Conservation (phyloP, 331 rosid genomes). For the Telfairia occidentalis region DNA sequence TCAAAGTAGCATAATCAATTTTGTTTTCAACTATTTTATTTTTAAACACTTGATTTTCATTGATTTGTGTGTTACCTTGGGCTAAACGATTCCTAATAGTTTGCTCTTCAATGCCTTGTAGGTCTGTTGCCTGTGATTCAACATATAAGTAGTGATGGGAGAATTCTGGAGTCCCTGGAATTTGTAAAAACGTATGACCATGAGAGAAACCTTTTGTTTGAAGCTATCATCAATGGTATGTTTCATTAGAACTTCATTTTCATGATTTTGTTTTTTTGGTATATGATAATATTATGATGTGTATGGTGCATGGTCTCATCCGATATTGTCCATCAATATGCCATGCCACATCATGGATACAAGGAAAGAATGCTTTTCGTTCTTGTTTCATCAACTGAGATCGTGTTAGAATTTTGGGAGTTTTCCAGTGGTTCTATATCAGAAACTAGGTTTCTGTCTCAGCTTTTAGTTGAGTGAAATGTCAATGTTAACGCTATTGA, state of each 20-base stretch:
- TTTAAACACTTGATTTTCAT: constrained; percentile 10
- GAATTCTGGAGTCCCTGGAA: constrained; percentile 48
- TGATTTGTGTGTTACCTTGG: constrained; percentile 2
- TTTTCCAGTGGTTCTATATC: background rate
- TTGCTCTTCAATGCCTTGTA: constrained; percentile 14
- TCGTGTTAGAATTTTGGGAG: background rate
- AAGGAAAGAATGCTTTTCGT: background rate
- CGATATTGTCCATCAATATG: background rate
- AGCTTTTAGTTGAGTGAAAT: background rate
- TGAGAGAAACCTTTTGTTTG: constrained; percentile 34
- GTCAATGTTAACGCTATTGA: background rate
- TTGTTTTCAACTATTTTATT: background rate
- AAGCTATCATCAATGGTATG: constrained; percentile 64
- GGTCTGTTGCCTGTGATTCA: constrained; percentile 76
- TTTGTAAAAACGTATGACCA: constrained; percentile 31
- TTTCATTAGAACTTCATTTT: constrained; percentile 14
- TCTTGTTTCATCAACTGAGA: background rate
- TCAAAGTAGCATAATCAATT: background rate
- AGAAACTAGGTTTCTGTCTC: background rate
- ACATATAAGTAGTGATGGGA: constrained; percentile 47
- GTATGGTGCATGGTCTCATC: background rate
- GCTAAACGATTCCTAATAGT: background rate
- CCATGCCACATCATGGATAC: background rate
- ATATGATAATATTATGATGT: background rate
- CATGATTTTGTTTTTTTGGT: constrained; percentile 7